Base-by-base conservation (phyloP, 805 yeast species). In the Zygosaccharomyces bisporus region DNA sequence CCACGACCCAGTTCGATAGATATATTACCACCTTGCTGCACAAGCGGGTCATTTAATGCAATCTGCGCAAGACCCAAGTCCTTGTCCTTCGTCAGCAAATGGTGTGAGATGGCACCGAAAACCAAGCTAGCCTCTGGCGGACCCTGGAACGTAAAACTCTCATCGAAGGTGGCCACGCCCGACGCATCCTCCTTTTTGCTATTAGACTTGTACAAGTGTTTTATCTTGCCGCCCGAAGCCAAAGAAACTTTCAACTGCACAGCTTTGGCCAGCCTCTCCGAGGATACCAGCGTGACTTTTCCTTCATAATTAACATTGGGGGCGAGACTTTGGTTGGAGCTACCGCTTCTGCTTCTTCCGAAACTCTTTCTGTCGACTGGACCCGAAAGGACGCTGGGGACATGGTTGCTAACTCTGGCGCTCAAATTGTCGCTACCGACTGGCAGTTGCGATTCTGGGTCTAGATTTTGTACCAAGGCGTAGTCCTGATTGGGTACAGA, bases 41-140 rank as follows among this genome's bases (percentile, higher is more conserved):
- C 54, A 33, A 60, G 63, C 3, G 67, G 61, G 31, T 81, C 81
- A 32, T 66, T 57, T 50, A 86, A 66, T 9, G 67, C 64, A 23
- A 87, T 55, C 30, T 76, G 70, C 6, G 79, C 80, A 37, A 71
- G 71, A 9, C 84, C 95, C 32, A 88, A 44, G 45, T 78, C 85
- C 20, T 70, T 68, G 53, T 78, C 82, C 57, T 83, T 81, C 30
- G 95, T 89, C 54, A 90, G 74, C 2, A 79, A 75, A 60, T 86
- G 93, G 57, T 78, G 84, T 25, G 81, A 79, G 33, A 78, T 71
- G 20, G 86, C 77, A 32, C 73, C 71, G 56, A 91, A 77, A 2
- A 77, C 68, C 33, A 90, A 56, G 43, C 70, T 73, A 3, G 82
- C 81, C 8, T 76, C 82, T 4, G 80, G 65, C 4, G 82, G 71